Evolutionary conservation across 2,329 filamentous ascomycete species (phyloP).

Genomic region (Macrophomina pseudophaseolina): DNA sequence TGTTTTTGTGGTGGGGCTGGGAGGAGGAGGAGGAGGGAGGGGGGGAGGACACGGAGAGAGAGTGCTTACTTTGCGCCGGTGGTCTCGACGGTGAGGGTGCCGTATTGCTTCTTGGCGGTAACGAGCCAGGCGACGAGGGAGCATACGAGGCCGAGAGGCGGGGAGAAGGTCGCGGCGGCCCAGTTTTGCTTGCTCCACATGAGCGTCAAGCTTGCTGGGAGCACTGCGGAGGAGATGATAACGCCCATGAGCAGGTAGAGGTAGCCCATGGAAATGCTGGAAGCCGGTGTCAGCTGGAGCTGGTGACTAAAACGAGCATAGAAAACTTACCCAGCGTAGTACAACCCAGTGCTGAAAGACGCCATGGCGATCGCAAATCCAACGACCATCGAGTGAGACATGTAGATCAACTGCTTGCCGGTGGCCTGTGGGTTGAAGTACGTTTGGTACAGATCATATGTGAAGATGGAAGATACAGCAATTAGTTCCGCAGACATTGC

Average conservation of each 20-base stretch:
- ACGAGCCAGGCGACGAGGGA: slow-evolving; percentile 79
- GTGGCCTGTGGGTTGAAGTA: slow-evolving; percentile 81
- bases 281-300: slow-evolving; percentile 41
- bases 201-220: slow-evolving; percentile 80
- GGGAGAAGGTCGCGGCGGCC: slow-evolving; percentile 72
- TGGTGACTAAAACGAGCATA: slow-evolving; percentile 26
- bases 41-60: background rate
- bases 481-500: slow-evolving; percentile 54
- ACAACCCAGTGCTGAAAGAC: slow-evolving; percentile 74
- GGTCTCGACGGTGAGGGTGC: slow-evolving; percentile 70
- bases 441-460: slow-evolving; percentile 86
- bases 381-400: slow-evolving; percentile 75
- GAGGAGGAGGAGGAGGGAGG: too few relatives aligned
- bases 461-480: slow-evolving; percentile 82
- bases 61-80: slow-evolving; percentile 63
- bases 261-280: slow-evolving; percentile 78
- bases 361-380: slow-evolving; percentile 80
- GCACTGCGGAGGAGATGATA: slow-evolving; percentile 83
- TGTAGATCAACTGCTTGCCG: slow-evolving; percentile 77
- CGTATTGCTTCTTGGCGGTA: slow-evolving; percentile 72
- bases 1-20: slow-evolving; percentile 48
- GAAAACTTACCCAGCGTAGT: slow-evolving; percentile 37
- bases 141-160: slow-evolving; percentile 70
- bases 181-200: slow-evolving; percentile 82
- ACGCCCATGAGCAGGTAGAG: slow-evolving; percentile 91